phyloP scores from a whole-genome alignment of 768 basidiomycete species.

The Strobilomyces dryophilus region DNA sequence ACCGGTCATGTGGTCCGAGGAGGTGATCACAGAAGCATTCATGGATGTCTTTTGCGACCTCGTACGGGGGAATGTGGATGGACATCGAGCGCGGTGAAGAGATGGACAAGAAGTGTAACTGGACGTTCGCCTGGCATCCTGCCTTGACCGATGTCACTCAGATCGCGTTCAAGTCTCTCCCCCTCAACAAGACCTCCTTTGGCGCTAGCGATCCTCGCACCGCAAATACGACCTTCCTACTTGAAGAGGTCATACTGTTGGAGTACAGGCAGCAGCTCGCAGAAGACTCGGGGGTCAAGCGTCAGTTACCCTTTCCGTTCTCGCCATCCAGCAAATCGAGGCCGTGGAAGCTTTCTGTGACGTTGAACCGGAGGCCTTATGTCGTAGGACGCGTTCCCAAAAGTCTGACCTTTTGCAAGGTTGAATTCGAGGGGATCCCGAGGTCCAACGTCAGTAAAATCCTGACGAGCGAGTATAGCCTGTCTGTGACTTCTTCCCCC shows the following conservation, averaged over 20 bases:
- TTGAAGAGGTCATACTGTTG: slow-evolving; percentile 90
- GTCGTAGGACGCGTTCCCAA: slow-evolving; percentile 55
- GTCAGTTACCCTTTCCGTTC: slow-evolving; percentile 67
- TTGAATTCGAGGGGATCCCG: slow-evolving; percentile 76
- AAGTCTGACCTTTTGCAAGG: slow-evolving; percentile 53
- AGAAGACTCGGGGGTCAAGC: slow-evolving; percentile 46
- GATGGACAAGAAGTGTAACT: slow-evolving; percentile 80
- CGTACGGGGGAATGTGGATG: slow-evolving; percentile 81
- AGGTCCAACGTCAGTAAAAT: slow-evolving; percentile 49
- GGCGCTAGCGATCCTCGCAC: slow-evolving; percentile 61
- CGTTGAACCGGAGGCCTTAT: slow-evolving; percentile 75
- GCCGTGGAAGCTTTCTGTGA: slow-evolving; percentile 80
- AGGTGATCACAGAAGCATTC: slow-evolving; percentile 87
- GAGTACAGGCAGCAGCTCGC: slow-evolving; percentile 80
- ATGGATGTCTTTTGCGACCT: slow-evolving; percentile 83
- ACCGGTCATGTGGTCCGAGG: slow-evolving; percentile 73
- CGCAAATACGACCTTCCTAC: slow-evolving; percentile 67
- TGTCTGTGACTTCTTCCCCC: slow-evolving; percentile 27
- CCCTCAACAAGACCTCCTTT: slow-evolving; percentile 31
- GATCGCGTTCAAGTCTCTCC: slow-evolving; percentile 86
- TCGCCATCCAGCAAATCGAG: slow-evolving; percentile 42
- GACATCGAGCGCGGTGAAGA: slow-evolving; percentile 70
- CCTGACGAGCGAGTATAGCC: slow-evolving; percentile 30
- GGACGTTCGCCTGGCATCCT: slow-evolving; percentile 44
- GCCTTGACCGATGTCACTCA: slow-evolving; percentile 29